These are phyloP conservation scores for Eimeria zaria DNA, from an alignment of 169 alveolate genomes.

Conservation along the genomic window DNA sequence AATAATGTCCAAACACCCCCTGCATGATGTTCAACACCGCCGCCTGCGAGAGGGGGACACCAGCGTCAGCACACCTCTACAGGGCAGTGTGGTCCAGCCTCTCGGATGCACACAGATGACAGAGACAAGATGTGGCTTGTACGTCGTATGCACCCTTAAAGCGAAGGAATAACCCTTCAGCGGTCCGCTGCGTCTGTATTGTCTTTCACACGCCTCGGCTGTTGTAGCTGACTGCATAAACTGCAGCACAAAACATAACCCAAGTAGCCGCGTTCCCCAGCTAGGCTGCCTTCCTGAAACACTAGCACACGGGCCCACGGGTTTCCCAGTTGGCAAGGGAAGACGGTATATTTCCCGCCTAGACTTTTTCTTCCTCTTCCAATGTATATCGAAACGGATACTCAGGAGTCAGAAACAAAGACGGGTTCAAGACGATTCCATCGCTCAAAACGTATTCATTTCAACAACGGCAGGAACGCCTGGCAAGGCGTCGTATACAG, in stretches of 20 bases:
- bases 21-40: slow-evolving; percentile 9
- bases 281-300: background rate
- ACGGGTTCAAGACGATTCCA: background rate
- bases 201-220: background rate
- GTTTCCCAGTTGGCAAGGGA: background rate
- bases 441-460: background rate
- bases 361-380: background rate
- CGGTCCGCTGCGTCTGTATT: background rate
- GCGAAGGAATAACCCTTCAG: background rate
- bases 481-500: slow-evolving; percentile 1
- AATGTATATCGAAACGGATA: background rate
- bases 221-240: background rate
- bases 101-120: background rate
- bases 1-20: slow-evolving; percentile 78
- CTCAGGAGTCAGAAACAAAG: background rate
- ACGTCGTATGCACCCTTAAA: background rate
- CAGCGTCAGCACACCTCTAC: background rate
- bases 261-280: background rate
- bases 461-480: background rate
- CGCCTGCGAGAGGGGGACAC: background rate
- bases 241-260: background rate
- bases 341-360: background rate
- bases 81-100: background rate
- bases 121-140: background rate
- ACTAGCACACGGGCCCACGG: slow-evolving; percentile 18